Conservation (phyloP, 2,329 filamentous ascomycete species). For the Talaromyces sp. region DNA sequence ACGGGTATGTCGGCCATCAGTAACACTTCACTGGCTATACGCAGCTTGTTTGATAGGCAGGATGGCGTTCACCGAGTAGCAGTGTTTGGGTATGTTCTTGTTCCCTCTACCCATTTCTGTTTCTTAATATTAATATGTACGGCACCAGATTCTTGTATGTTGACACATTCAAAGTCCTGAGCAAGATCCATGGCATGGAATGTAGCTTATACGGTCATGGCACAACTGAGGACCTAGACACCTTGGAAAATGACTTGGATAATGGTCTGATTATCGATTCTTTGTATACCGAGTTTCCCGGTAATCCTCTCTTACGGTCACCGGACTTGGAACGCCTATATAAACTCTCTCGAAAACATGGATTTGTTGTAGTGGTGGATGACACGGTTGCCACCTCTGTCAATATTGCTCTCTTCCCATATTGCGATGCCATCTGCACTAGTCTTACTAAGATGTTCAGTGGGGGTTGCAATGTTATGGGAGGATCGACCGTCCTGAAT, state of each 20-base stretch:
- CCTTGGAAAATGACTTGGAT: conserved; percentile 6
- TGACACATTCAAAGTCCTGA: conserved; percentile 9
- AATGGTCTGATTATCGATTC: conserved; percentile 3
- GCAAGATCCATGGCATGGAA: conserved; percentile 7
- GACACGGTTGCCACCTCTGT: conserved; percentile 16
- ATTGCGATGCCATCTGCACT: conserved; percentile 16
- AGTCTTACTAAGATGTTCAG: conserved; percentile 19
- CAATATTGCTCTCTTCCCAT: conserved; percentile 16
- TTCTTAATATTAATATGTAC: background rate
- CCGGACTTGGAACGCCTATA: conserved; percentile 15
- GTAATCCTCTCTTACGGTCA: conserved; percentile 14
- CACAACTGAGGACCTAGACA: conserved; percentile 11
- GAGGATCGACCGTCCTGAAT: conserved; percentile 6
- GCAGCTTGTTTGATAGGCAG: background rate
- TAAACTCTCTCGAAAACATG: conserved; percentile 9
- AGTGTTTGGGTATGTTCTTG: background rate
- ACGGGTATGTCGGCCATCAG: conserved; percentile 11
- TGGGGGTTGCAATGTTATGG: conserved; percentile 18
- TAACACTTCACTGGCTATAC: conserved; percentile 6
- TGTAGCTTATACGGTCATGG: conserved; percentile 13
- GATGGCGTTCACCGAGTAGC: conserved; percentile 4
- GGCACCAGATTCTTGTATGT: conserved; percentile 7
- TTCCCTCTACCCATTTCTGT: background rate
- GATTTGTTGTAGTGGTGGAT: conserved; percentile 16
- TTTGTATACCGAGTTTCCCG: conserved; percentile 14